Evolutionary conservation across 2,329 filamentous ascomycete species (phyloP), one percentile per base, ranked within the genome.

Genomic region (Claviceps pazoutovae): DNA sequence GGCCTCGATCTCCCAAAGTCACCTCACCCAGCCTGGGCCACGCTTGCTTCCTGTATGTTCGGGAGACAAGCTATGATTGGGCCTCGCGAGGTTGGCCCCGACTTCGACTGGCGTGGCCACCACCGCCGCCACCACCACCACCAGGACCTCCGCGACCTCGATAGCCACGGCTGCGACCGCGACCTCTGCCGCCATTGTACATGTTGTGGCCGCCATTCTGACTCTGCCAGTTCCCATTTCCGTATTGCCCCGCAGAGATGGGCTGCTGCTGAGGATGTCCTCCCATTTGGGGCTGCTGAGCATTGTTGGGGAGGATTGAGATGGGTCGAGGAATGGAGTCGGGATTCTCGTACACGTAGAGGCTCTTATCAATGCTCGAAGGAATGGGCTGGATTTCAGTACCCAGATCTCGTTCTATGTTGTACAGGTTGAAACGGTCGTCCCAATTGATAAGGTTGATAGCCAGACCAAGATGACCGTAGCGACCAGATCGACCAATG

Each of bases 371-470:
- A 58, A 98, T 98, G 59, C 82, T 85, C 50, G 82, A 78, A 17
- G 93, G 93, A 62, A 98, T 98, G n/a, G 93, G 84, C 64, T 93
- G 87, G 55, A 98, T 98, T 70, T 98, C 93, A 6, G 93, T 98
- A 50, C 93, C 93, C 42, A 98, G 76, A 63, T 98, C 93, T 61
- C 94, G 86, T 69, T 98, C 93, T 60, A 98, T 98, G 67, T 94
- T 94, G 75, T 98, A 98, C 19, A 98, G 78, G 68, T 97, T 98
- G 78, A 95, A 97, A 30, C 93, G 83, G 67, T 98, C 93, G 53
- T 98, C 93, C 93, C 93, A 98, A 69, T 95, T 97, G 76, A 98
- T 98, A 66, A 98, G 75, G 71, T 98, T 98, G 66, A 98, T 98
- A 57, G 94, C 94, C 59, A 98, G 75, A 78, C 93, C 93, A 64